Conservation (phyloP, 768 basidiomycete species). For the Neoboletus subvelutipes region DNA sequence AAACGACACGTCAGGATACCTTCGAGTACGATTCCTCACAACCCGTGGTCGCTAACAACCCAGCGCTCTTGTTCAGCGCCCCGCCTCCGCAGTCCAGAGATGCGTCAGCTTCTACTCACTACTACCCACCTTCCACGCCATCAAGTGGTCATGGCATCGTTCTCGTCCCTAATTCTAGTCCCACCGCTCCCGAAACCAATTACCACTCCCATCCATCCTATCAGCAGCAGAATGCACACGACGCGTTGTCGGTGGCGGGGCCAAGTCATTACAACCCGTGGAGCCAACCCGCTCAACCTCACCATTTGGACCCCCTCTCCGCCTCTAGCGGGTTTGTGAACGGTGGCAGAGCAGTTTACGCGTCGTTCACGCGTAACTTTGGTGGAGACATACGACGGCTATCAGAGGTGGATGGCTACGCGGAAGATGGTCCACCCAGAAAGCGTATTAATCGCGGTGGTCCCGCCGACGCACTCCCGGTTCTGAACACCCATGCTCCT, state of each 20-base stretch:
- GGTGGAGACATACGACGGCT: slow-evolving; percentile 38
- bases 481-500: slow-evolving; percentile 30
- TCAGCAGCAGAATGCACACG: slow-evolving; percentile 38
- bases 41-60: slow-evolving; percentile 63
- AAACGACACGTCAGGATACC: slow-evolving; percentile 36
- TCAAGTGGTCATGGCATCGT: slow-evolving; percentile 50
- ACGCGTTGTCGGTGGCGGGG: slow-evolving; percentile 43
- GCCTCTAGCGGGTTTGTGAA: slow-evolving; percentile 59
- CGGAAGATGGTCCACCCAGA: slow-evolving; percentile 64
- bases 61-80: slow-evolving; percentile 34
- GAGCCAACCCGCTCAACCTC: slow-evolving; percentile 34
- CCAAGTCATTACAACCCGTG: slow-evolving; percentile 38
- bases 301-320: slow-evolving; percentile 52
- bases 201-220: slow-evolving; percentile 42
- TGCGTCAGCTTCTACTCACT: slow-evolving; percentile 65
- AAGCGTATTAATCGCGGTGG: slow-evolving; percentile 65
- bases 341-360: slow-evolving; percentile 42
- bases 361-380: slow-evolving; percentile 49
- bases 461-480: slow-evolving; percentile 34
- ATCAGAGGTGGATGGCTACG: slow-evolving; percentile 38
- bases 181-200: slow-evolving; percentile 42
- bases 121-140: slow-evolving; percentile 48
- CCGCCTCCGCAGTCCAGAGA: slow-evolving; percentile 74
- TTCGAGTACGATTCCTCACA: slow-evolving; percentile 39
- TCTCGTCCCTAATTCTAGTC: slow-evolving; percentile 79